Evolutionary conservation across 2,329 filamentous ascomycete species (phyloP), one percentile per base, ranked within the genome.

Genomic region (Paramyrothecium sp.): DNA sequence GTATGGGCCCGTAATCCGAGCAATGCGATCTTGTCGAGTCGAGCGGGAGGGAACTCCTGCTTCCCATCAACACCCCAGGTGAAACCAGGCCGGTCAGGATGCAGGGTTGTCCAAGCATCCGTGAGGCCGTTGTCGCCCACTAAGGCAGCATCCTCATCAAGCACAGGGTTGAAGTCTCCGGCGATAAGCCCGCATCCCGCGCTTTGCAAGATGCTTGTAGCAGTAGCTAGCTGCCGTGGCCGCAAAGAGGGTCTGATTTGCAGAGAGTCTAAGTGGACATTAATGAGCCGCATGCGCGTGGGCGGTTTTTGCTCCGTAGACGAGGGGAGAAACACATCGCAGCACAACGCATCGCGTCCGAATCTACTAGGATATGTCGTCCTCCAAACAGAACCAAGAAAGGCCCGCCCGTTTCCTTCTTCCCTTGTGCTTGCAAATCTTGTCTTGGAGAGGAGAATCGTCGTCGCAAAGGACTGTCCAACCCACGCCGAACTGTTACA

Each of bases 111-210:
- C 74, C 73, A 77, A 5, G 65, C 71, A 59, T 78, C 75, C 1
- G 67, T 52, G 10, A 77, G 67, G 0, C 62, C 58, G 56, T 73
- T 75, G 2, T 64, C 61, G 13, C 57, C 54, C 0, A 77, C 57
- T 5, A 75, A 63, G 0, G 53, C 46, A 3, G 59, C 58, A 54
- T 78, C 75, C 49, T 72, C 68, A 1, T 69, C 66, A 3, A 73
- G 60, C 3, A 75, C 68, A 2, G 71, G 69, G 54, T 77, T 76
- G 57, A 77, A 77, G 54, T 77, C 73, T 12, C 75, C 75, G 3
- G 74, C 73, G 2, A 76, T 65, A 3, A 77, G 48, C 0, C 73
- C 74, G 22, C 57, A 60, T 1, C 64, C 67, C 3, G 65, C 56
- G 16, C 60, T 60, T 22, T 58, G 62, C 3, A 77, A 60, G 13